phyloP scores from a whole-genome alignment of 352 stramenopile species.

The Blastocystis sp. region DNA sequence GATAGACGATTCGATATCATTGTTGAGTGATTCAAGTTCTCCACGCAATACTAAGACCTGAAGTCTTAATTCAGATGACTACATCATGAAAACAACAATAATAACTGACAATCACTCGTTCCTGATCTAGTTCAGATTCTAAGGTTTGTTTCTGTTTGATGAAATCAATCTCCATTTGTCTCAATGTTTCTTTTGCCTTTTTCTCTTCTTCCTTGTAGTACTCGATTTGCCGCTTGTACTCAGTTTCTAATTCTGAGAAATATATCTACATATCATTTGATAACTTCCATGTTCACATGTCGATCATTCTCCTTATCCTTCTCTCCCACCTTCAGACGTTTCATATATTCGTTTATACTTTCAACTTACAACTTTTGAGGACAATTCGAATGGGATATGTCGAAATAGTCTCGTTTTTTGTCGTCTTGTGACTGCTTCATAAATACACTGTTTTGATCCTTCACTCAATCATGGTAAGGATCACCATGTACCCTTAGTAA shows the following conservation, averaged over 20 bases:
- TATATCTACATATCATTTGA: background rate
- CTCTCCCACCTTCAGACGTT: background rate
- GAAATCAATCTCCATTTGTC: slow-evolving; percentile 24
- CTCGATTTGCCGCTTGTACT: slow-evolving; percentile 53
- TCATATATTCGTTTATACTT: background rate
- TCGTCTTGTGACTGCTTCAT: background rate
- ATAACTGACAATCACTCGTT: background rate
- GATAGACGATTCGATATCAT: background rate
- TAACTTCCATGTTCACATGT: background rate
- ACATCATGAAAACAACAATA: background rate
- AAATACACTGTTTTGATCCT: background rate
- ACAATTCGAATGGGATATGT: background rate
- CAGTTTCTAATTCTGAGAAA: slow-evolving; percentile 1
- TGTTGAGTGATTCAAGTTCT: background rate
- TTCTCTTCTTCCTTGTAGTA: slow-evolving; percentile 23
- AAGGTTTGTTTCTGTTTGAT: background rate
- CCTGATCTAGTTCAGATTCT: slow-evolving; percentile 5
- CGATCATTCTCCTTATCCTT: background rate
- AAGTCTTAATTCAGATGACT: slow-evolving; percentile 38
- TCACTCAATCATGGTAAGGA: slow-evolving; percentile 52
- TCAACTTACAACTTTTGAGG: background rate
- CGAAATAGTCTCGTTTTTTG: background rate
- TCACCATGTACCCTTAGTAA: background rate
- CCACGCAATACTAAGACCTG: slow-evolving; percentile 15
- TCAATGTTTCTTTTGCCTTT: slow-evolving; percentile 18